These are phyloP conservation scores for Centrapalus pauciflorus DNA, from an alignment of 129 eudicot genomes.

Conservation along the genomic window DNA sequence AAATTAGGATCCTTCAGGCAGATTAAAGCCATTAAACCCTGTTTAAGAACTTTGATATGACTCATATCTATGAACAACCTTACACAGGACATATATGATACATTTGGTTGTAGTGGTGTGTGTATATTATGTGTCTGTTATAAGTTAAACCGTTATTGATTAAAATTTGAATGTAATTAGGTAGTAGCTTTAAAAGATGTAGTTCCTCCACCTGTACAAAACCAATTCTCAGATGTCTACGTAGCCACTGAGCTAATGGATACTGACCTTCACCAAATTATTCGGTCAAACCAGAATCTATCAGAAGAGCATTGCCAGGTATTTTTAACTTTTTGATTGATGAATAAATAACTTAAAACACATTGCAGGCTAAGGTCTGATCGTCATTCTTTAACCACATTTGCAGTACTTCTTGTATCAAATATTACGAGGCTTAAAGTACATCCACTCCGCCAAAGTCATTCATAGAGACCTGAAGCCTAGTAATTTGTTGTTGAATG, in stretches of 20 bases:
- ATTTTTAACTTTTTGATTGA: not conserved
- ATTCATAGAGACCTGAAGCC: slow-evolving; percentile 90
- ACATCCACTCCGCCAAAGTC: slow-evolving; percentile 83
- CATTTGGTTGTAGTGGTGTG: not conserved
- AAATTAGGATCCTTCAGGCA: not conserved
- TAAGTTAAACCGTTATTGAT: not conserved
- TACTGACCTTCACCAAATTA: slow-evolving; percentile 94
- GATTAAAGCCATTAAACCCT: not conserved
- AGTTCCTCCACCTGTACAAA: slow-evolving; percentile 69
- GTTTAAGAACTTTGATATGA: not conserved
- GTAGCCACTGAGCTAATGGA: slow-evolving; percentile 85
- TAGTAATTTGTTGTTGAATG: slow-evolving; percentile 71
- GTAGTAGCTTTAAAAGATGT: slow-evolving; percentile 65
- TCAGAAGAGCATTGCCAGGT: slow-evolving; percentile 96
- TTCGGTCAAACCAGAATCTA: slow-evolving; percentile 74
- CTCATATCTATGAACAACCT: not conserved
- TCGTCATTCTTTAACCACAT: not conserved
- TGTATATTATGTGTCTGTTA: not conserved
- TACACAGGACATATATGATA: no score
- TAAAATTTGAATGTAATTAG: slow-evolving; percentile 24
- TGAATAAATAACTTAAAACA: not conserved
- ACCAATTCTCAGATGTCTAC: slow-evolving; percentile 78
- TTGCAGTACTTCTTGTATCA: slow-evolving; percentile 91
- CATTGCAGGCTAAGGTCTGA: slow-evolving; percentile 5
- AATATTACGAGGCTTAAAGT: slow-evolving; percentile 74